Evolutionary conservation across 805 yeast species (phyloP).

Genomic region (Sungouiozyma intestinalis): DNA sequence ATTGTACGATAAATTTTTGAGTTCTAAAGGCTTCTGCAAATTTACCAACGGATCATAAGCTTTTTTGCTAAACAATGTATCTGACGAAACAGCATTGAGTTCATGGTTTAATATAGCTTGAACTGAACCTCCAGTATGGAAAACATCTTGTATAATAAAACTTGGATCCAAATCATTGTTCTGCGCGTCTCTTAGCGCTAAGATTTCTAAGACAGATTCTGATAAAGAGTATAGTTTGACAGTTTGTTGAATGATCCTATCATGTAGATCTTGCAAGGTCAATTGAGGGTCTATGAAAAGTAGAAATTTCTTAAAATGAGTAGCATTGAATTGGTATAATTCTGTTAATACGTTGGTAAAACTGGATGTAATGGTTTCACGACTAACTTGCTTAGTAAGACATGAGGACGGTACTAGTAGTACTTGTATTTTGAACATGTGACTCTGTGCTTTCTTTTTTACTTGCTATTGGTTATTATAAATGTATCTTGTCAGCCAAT

Average conservation of each 20-base stretch:
- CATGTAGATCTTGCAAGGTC: conserved; percentile 38
- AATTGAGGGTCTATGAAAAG: conserved; percentile 44
- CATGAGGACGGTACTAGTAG: conserved; percentile 5
- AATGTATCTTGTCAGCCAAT: too few species aligned
- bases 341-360: neutral
- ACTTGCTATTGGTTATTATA: too few species aligned
- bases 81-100: conserved; percentile 11
- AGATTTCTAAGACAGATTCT: conserved; percentile 41
- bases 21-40: too few species aligned
- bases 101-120: conserved; percentile 36
- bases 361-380: neutral
- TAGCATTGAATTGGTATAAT: neutral
- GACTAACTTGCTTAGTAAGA: neutral
- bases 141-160: conserved; percentile 51
- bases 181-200: conserved; percentile 52
- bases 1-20: too few species aligned
- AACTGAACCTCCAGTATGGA: conserved; percentile 38
- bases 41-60: neutral
- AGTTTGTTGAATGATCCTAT: conserved; percentile 45
- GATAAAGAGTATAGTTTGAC: conserved; percentile 50
- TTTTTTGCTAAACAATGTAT: neutral
- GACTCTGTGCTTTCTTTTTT: neutral
- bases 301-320: conserved; percentile 39
- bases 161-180: conserved; percentile 75
- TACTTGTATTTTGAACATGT: conserved; percentile 10